phyloP scores from a whole-genome alignment of 257 asterid species.

The Solanum lycopersicoides region DNA sequence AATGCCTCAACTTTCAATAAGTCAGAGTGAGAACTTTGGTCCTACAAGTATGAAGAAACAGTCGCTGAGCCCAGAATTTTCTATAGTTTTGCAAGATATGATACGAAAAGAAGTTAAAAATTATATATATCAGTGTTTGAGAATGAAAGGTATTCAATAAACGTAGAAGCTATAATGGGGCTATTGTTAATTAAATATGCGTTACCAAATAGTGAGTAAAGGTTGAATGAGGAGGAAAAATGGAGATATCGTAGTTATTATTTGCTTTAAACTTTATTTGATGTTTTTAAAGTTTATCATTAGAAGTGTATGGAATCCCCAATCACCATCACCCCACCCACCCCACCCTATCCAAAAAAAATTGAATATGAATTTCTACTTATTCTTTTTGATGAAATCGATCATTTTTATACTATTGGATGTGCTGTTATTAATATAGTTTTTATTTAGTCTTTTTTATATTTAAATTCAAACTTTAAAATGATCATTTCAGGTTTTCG shows the following conservation, averaged over 20 bases:
- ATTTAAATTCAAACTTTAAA: not conserved
- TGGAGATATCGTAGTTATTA: not conserved
- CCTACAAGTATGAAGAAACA: not conserved
- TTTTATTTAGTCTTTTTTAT: not conserved
- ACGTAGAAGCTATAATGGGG: not conserved
- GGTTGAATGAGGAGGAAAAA: not conserved
- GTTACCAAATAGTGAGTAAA: not conserved
- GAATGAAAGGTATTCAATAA: not conserved
- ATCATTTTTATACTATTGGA: not conserved
- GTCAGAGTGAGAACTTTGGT: not conserved
- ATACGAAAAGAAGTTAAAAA: not conserved
- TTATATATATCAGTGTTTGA: not conserved
- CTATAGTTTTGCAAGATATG: not conserved
- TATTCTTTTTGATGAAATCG: too few species aligned
- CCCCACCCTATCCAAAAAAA: too few species aligned
- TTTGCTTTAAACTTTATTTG: not conserved
- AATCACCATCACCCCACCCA: too few species aligned
- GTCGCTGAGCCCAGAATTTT: not conserved
- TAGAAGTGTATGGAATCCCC: too few species aligned
- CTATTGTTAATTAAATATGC: not conserved
- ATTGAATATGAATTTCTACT: not conserved
- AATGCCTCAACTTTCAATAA: not conserved
- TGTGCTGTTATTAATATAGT: not conserved
- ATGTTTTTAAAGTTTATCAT: not conserved
- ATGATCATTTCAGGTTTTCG: not conserved